Percentiles rank a stretch among this genome's conserved stretches.
These are phyloP conservation scores for Deinandra increscens DNA, from an alignment of 129 eudicot species.

Conservation along the genomic window DNA sequence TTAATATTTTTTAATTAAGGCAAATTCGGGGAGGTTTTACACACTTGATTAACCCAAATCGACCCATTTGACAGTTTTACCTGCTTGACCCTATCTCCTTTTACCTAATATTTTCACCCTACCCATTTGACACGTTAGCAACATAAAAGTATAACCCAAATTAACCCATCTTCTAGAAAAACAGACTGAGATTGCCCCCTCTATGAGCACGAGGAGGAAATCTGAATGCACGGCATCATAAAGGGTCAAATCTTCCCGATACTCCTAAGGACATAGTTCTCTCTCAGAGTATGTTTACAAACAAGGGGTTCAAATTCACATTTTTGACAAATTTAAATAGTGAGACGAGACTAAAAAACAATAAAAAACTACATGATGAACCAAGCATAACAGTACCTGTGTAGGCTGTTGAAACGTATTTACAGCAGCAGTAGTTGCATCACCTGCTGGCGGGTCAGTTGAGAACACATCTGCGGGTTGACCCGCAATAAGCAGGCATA, in stretches of 20 bases:
- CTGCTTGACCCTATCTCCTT: neutral
- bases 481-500: conserved; percentile 91
- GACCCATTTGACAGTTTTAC: conserved; percentile 10
- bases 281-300: conserved; percentile 8
- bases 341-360: conserved; percentile 5
- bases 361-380: conserved; percentile 6
- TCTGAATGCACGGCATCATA: neutral
- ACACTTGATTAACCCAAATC: neutral
- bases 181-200: neutral
- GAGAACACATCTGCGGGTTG: conserved; percentile 91
- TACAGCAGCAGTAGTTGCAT: conserved; percentile 36
- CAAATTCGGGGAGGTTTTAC: neutral
- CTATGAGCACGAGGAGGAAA: neutral
- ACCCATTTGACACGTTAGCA: neutral
- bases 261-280: neutral
- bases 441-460: conserved; percentile 36
- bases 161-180: neutral
- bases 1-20: neutral
- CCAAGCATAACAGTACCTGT: conserved; percentile 47
- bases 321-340: neutral
- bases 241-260: neutral
- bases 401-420: conserved; percentile 52
- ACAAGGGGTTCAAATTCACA: conserved; percentile 9
- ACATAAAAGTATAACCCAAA: neutral
- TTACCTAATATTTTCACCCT: neutral